Base-by-base conservation (phyloP, 139 green algal species). In the Auxenochlorella pyrenoidosa region DNA sequence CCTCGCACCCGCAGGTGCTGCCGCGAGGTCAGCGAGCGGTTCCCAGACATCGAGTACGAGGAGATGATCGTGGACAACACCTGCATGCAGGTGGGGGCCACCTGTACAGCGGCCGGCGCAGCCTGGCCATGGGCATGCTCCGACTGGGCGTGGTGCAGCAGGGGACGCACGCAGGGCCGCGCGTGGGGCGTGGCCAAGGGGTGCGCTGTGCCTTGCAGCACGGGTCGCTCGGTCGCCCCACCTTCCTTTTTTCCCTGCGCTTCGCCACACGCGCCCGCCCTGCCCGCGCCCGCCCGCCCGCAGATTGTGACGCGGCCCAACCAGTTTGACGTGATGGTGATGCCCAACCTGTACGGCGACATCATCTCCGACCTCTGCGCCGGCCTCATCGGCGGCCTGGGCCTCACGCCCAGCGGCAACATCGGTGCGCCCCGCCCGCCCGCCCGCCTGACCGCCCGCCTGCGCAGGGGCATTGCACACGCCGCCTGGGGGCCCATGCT, bases 31-130 rank as follows among this genome's bases (percentile, higher is more conserved):
- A 80, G 81, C 68, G 93, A 97, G 86, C 92, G 90, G 66, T 98
- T 97, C 91, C 95, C 96, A 3, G 88, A 98, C 81, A 98, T 99
- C 82, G 81, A 96, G 90, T 99, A 99, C 87, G 91, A 98, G 13
- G 97, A 99, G 92, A 86, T 98, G 77, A 99, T 99, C 90, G 97
- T 99, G 59, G 97, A 99, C 95, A 99, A 99, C 89, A 96, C 96
- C 1, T 99, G 97, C 94, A 99, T 99, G 97, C 95, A 97, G 93
- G 88, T 97, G 30, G 88, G 93, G 66, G 65, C 28, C 5, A 6
- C 22, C 26, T 4, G 5, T 70, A 6, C n/a, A n/a, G n/a, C n/a
- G n/a, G n/a, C n/a, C n/a, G 60, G 71, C 71, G 1, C 28, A 44
- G 21, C 16, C 6, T 30, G 15, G 34, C 30, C 75, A 32, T 79